Evolutionary conservation across 1,139 yeast species (phyloP).

Genomic region (Scheffersomyces illinoinensis): DNA sequence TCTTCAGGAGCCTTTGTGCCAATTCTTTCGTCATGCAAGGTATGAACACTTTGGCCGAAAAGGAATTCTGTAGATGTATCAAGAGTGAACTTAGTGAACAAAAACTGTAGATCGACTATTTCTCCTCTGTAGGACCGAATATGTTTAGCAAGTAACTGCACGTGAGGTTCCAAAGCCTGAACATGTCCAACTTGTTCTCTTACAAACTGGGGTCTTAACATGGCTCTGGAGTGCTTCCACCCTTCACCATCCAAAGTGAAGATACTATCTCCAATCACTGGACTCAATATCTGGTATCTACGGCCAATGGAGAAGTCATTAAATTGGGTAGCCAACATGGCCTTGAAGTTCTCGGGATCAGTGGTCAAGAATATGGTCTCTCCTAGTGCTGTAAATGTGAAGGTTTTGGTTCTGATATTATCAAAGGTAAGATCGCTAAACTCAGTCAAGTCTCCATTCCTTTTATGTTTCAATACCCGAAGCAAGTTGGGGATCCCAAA

Average conservation of each 20-base stretch:
- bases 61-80: slow-evolving; percentile 57
- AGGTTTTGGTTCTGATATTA: neutral
- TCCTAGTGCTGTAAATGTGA: neutral
- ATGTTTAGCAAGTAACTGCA: slow-evolving; percentile 5
- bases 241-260: slow-evolving; percentile 13
- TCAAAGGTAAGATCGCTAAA: neutral
- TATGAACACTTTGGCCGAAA: slow-evolving; percentile 50
- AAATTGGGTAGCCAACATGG: slow-evolving; percentile 13
- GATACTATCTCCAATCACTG: slow-evolving; percentile 13
- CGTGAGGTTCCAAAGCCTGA: slow-evolving; percentile 10
- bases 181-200: slow-evolving; percentile 13
- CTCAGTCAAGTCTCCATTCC: neutral
- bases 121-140: slow-evolving; percentile 4
- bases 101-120: slow-evolving; percentile 43
- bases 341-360: slow-evolving; percentile 10
- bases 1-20: slow-evolving; percentile 12
- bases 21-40: slow-evolving; percentile 29
- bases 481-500: neutral
- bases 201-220: slow-evolving; percentile 14
- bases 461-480: neutral
- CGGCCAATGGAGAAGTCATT: slow-evolving; percentile 12
- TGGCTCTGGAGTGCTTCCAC: slow-evolving; percentile 16
- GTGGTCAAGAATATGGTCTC: slow-evolving; percentile 5
- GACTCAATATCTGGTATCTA: slow-evolving; percentile 9
- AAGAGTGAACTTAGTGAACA: slow-evolving; percentile 48